These are phyloP conservation scores for Aspergillus novofumigatus DNA, from an alignment of 2,329 filamentous ascomycete genomes.

Conservation along the genomic window DNA sequence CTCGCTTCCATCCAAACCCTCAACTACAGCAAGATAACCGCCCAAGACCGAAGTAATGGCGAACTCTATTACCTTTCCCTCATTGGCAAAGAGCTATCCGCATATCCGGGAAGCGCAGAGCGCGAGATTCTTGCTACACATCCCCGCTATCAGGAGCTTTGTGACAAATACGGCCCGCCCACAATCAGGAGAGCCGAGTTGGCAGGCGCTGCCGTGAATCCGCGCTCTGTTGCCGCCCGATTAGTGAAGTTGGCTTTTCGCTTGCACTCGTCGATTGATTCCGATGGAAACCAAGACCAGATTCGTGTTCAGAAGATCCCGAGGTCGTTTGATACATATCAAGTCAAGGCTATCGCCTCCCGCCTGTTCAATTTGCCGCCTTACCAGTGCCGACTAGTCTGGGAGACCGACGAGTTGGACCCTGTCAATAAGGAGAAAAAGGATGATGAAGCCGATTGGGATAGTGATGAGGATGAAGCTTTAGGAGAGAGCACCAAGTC, in stretches of 20 bases:
- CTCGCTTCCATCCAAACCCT: constrained; percentile 63
- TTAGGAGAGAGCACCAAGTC: constrained; percentile 26
- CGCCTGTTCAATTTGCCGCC: constrained; percentile 64
- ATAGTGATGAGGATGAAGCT: constrained; percentile 41
- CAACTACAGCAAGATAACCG: constrained; percentile 57
- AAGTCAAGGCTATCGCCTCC: constrained; percentile 72
- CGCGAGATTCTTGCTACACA: constrained; percentile 58
- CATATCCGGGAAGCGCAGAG: constrained; percentile 39
- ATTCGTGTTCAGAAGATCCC: constrained; percentile 58
- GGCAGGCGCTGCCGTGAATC: constrained; percentile 50
- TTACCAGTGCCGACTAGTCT: constrained; percentile 63
- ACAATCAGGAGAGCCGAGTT: constrained; percentile 53
- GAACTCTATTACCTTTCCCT: constrained; percentile 90
- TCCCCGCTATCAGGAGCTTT: constrained; percentile 69
- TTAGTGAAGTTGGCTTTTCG: constrained; percentile 62
- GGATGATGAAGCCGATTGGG: constrained; percentile 47
- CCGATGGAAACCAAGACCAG: constrained; percentile 14
- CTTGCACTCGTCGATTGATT: constrained; percentile 34
- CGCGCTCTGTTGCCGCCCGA: constrained; percentile 76
- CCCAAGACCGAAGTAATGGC: constrained; percentile 75
- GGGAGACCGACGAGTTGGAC: constrained; percentile 91
- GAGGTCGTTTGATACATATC: constrained; percentile 73
- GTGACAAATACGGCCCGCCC: constrained; percentile 70
- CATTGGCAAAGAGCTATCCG: constrained; percentile 69
- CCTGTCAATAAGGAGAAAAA: constrained; percentile 63